Conservation (phyloP, 768 basidiomycete genomes). For the Trametes sanguinea region DNA sequence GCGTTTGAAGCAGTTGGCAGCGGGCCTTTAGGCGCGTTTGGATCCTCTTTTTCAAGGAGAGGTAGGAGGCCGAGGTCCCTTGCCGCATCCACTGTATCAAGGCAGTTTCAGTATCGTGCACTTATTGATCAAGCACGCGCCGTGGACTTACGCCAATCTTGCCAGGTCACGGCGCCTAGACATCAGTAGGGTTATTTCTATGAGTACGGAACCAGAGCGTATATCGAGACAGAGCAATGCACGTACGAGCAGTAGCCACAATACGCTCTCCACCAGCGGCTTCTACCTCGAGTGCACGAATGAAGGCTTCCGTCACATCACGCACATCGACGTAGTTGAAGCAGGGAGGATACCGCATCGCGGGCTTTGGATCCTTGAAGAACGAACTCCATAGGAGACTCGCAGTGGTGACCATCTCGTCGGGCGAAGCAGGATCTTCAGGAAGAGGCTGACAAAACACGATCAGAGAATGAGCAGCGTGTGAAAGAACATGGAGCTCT, state of each 20-base stretch:
- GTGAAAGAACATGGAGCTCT: background rate
- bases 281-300: conserved; percentile 31
- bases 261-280: conserved; percentile 43
- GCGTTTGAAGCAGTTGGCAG: conserved; percentile 1
- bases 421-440: background rate
- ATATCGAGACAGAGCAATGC: background rate
- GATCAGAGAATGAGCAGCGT: background rate
- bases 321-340: conserved; percentile 37
- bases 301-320: conserved; percentile 35
- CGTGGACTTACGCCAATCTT: conserved; percentile 20
- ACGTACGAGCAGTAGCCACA: conserved; percentile 35
- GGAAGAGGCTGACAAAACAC: background rate
- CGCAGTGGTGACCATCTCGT: background rate
- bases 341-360: background rate
- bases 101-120: background rate
- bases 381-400: background rate
- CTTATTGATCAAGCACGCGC: background rate
- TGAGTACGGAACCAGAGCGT: background rate
- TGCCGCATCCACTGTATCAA: conserved; percentile 20
- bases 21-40: background rate
- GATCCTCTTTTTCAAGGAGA: background rate
- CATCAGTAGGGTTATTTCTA: background rate
- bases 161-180: conserved; percentile 13
- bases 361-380: background rate
- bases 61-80: background rate